A percentile compares a stretch with the other conserved stretches of the same genome.
Evolutionary conservation across 805 yeast species (phyloP).

Genomic region (Candida lessepsii): DNA sequence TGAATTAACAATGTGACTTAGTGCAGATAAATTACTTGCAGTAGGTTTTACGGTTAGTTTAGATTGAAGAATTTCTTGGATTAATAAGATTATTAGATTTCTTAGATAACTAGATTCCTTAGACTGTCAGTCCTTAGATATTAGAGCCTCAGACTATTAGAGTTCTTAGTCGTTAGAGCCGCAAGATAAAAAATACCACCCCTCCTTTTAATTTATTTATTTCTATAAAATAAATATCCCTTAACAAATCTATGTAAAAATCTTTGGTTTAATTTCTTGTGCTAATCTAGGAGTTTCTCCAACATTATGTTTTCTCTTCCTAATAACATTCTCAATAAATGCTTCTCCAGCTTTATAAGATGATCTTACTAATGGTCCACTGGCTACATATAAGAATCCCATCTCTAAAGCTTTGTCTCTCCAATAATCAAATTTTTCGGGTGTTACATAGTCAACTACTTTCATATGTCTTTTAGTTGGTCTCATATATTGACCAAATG

Average conservation of each 20-base stretch:
- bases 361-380: constrained; percentile 95
- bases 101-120: no score
- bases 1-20: no score
- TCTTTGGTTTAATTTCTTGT: constrained; percentile 14
- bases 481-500: constrained; percentile 98
- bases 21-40: no score
- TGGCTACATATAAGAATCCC: constrained; percentile 95
- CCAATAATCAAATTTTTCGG: constrained; percentile 95
- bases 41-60: no score
- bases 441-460: constrained; percentile 91
- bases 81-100: no score
- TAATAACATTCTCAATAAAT: constrained; percentile 88
- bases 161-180: no score
- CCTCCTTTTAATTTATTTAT: neutral
- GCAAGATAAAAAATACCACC: no score
- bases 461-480: constrained; percentile 99
- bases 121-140: no score
- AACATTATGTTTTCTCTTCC: constrained; percentile 61
- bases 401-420: constrained; percentile 77
- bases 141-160: no score
- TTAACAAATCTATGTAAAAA: constrained; percentile 1
- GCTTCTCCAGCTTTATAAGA: constrained; percentile 98
- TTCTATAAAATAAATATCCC: constrained; percentile 3
- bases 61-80: no score
- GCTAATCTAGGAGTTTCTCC: constrained; percentile 39